Conservation (phyloP, 768 basidiomycete species). For the Mycena haematopus region DNA sequence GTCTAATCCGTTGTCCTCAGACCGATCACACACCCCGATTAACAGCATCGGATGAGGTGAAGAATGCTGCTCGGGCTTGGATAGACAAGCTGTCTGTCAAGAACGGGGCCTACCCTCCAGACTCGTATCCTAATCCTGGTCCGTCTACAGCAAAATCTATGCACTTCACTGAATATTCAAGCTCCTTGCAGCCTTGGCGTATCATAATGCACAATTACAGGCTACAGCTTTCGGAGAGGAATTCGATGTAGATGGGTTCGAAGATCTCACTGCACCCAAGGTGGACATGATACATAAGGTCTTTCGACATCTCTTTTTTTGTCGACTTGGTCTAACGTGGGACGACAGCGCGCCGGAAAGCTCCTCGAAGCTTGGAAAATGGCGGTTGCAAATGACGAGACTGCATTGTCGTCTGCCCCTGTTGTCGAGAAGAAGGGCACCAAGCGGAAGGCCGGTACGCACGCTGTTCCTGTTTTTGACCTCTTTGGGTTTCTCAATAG, state of each 20-base stretch:
- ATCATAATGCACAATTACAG: conserved; percentile 89
- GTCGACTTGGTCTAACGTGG: conserved; percentile 18
- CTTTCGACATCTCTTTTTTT: not conserved
- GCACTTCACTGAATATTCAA: conserved; percentile 1
- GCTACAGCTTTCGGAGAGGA: conserved; percentile 93
- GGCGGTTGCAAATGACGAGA: conserved; percentile 64
- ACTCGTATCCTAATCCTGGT: conserved; percentile 93
- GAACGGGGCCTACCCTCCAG: conserved; percentile 84
- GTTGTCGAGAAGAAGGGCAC: conserved; percentile 42
- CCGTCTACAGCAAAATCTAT: conserved; percentile 34
- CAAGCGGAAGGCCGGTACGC: conserved; percentile 79
- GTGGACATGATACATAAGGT: conserved; percentile 83
- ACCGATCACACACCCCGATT: not conserved
- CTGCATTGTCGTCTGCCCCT: conserved; percentile 50
- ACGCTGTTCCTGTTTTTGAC: conserved; percentile 21
- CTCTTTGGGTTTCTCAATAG: conserved; percentile 11
- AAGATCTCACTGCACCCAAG: conserved; percentile 84
- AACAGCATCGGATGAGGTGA: conserved; percentile 72
- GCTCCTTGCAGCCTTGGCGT: conserved; percentile 64
- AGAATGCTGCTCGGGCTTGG: conserved; percentile 71
- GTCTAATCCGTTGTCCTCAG: not conserved
- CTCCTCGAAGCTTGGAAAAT: conserved; percentile 78
- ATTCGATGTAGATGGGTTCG: conserved; percentile 77
- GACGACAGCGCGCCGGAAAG: conserved; percentile 65
- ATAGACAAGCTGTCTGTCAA: conserved; percentile 82